These are phyloP conservation scores for Chlorella variabilis DNA, from an alignment of 163 green algal genomes.

Conservation along the genomic window DNA sequence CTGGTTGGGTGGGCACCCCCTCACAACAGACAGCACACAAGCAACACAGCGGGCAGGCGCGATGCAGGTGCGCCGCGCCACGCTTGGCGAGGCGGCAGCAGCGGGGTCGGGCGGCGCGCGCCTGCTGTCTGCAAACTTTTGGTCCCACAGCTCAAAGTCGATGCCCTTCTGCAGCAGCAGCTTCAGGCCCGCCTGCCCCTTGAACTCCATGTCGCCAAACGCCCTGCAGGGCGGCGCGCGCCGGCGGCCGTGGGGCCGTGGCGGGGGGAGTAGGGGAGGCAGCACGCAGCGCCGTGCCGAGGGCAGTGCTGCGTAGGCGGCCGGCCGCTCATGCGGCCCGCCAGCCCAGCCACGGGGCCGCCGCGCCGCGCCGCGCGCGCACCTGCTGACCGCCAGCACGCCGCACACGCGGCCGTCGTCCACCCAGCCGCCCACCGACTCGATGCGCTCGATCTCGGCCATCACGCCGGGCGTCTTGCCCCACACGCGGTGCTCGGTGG, in stretches of 20 bases:
- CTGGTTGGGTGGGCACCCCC: neutral
- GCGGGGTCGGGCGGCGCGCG: no score
- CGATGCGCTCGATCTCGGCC: constrained; percentile 60
- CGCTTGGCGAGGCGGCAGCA: no score
- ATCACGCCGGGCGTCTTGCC: constrained; percentile 44
- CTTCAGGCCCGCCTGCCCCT: constrained; percentile 53
- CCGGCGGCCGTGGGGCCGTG: neutral
- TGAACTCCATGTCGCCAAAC: constrained; percentile 78
- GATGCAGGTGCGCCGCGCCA: no score
- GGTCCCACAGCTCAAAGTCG: constrained; percentile 49
- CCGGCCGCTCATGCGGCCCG: no score
- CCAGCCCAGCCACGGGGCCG: no score
- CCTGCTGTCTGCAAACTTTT: constrained; percentile 55
- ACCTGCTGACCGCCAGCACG: constrained; percentile 66
- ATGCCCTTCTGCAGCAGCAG: constrained; percentile 56
- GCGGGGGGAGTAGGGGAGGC: neutral
- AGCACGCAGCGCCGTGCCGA: neutral
- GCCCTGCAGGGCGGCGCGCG: constrained; percentile 34
- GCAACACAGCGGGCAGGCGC: no score
- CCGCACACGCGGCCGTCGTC: constrained; percentile 71
- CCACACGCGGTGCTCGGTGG: constrained; percentile 65
- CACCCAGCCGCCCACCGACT: constrained; percentile 68
- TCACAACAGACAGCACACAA: neutral
- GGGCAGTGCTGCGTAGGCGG: no score
- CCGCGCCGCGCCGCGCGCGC: neutral